Conservation (phyloP, 768 basidiomycete genomes). For the Boletus eberwhitei region DNA sequence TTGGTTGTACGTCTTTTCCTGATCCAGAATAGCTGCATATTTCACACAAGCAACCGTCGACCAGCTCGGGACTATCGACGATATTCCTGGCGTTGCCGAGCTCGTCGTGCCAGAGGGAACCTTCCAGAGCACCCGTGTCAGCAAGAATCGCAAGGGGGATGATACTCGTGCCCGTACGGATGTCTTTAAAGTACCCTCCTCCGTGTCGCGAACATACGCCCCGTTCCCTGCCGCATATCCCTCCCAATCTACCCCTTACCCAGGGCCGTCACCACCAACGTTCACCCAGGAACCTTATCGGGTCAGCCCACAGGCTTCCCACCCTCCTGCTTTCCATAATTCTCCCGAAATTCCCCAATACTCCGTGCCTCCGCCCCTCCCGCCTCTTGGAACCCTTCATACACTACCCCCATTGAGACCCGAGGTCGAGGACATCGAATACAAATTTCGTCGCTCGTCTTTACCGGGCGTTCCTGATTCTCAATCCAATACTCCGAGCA, state of each 20-base stretch:
- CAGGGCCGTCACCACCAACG: slow-evolving; percentile 19
- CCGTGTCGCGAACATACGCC: slow-evolving; percentile 39
- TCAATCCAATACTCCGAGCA: slow-evolving; percentile 3
- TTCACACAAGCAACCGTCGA: slow-evolving; percentile 77
- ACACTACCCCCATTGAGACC: slow-evolving; percentile 29
- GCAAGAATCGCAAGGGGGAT: slow-evolving; percentile 47
- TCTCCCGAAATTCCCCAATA: slow-evolving; percentile 28
- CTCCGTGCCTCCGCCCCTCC: slow-evolving; percentile 26
- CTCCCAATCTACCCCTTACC: slow-evolving; percentile 23
- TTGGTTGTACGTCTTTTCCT: slow-evolving; percentile 14
- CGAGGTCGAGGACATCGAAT: slow-evolving; percentile 26
- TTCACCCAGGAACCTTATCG: slow-evolving; percentile 27
- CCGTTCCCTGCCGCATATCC: slow-evolving; percentile 38
- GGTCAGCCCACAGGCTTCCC: slow-evolving; percentile 21
- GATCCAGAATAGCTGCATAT: slow-evolving; percentile 62
- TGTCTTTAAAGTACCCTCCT: slow-evolving; percentile 31
- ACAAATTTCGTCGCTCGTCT: slow-evolving; percentile 33
- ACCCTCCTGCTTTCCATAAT: slow-evolving; percentile 17
- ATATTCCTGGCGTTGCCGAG: slow-evolving; percentile 54
- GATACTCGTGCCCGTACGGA: slow-evolving; percentile 33
- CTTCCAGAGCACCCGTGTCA: slow-evolving; percentile 65
- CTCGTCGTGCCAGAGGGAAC: slow-evolving; percentile 63
- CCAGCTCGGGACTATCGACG: slow-evolving; percentile 67
- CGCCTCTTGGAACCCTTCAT: slow-evolving; percentile 19
- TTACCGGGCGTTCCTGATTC: slow-evolving; percentile 16